Conservation (phyloP, 139 green algal genomes). For the Ettlia oleoabundans region DNA sequence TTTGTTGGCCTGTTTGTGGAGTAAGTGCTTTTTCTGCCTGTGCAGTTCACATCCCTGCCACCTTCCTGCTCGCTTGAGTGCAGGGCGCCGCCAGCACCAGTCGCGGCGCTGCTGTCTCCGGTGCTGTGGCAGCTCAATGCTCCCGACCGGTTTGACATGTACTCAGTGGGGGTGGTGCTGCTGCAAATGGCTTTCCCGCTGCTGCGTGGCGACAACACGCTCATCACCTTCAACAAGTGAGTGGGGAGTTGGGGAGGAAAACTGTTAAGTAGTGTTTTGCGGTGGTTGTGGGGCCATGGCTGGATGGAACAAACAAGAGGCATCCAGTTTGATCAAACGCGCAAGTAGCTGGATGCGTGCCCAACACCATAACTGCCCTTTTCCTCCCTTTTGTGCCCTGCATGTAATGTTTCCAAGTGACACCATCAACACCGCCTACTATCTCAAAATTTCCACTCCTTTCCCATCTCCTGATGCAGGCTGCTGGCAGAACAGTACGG, state of each 20-base stretch:
- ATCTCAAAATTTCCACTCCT: neutral
- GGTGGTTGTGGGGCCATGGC: neutral
- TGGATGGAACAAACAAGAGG: no score
- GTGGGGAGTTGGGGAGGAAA: neutral
- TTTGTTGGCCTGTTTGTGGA: neutral
- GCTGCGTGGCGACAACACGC: conserved; percentile 76
- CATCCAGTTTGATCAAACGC: no score
- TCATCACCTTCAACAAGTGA: conserved; percentile 76
- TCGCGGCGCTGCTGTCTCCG: conserved; percentile 86
- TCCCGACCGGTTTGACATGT: conserved; percentile 95
- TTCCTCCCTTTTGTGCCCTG: no score
- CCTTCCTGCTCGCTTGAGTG: no score
- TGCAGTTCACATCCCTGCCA: neutral
- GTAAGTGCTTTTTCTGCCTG: neutral
- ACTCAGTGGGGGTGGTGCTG: conserved; percentile 76
- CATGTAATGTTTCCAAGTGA: no score
- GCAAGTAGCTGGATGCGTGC: no score
- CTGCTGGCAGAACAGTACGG: conserved; percentile 57
- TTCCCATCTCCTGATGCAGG: conserved; percentile 18
- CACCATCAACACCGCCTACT: no score
- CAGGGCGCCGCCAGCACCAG: conserved; percentile 69
- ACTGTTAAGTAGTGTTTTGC: no score
- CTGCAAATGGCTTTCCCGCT: conserved; percentile 78
- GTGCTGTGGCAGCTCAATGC: conserved; percentile 88
- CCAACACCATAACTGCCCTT: no score